These are phyloP conservation scores for Exserohilum turcica DNA, from an alignment of 2,329 filamentous ascomycete species.

Conservation along the genomic window DNA sequence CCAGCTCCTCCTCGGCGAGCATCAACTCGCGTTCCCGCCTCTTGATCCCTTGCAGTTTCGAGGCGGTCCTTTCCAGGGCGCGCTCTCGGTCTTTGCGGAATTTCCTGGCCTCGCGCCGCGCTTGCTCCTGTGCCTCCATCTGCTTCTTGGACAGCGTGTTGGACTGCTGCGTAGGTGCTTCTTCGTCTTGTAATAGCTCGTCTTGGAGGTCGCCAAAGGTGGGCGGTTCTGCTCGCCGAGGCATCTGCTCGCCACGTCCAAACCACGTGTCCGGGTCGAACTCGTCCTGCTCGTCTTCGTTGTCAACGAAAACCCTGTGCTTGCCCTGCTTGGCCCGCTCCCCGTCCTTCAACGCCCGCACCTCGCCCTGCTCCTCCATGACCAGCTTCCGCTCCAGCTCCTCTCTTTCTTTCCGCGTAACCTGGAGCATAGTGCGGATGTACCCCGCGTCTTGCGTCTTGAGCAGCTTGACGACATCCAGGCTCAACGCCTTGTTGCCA, in stretches of 20 bases:
- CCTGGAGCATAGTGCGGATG: conserved; percentile 62
- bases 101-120: conserved; percentile 37
- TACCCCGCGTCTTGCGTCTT: conserved; percentile 71
- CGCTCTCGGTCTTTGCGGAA: conserved; percentile 54
- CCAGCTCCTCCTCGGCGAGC: conserved; percentile 61
- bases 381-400: conserved; percentile 51
- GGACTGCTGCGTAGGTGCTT: conserved; percentile 23
- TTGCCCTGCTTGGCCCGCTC: conserved; percentile 30
- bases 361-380: conserved; percentile 46
- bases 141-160: conserved; percentile 41
- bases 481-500: conserved; percentile 54
- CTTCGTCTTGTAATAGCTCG: conserved; percentile 30
- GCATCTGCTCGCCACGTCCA: conserved; percentile 36
- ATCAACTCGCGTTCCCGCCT: conserved; percentile 61
- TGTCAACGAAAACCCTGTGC: conserved; percentile 50
- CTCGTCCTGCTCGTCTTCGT: conserved; percentile 48
- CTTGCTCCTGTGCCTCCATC: conserved; percentile 36
- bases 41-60: conserved; percentile 58
- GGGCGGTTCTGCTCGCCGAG: conserved; percentile 17
- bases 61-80: conserved; percentile 54
- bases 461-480: conserved; percentile 65
- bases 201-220: conserved; percentile 35
- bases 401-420: conserved; percentile 59
- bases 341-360: conserved; percentile 48
- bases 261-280: conserved; percentile 52